Base-by-base conservation (phyloP, 176 grass and related monocot genomes). In the Puccinellia tenuiflora region DNA sequence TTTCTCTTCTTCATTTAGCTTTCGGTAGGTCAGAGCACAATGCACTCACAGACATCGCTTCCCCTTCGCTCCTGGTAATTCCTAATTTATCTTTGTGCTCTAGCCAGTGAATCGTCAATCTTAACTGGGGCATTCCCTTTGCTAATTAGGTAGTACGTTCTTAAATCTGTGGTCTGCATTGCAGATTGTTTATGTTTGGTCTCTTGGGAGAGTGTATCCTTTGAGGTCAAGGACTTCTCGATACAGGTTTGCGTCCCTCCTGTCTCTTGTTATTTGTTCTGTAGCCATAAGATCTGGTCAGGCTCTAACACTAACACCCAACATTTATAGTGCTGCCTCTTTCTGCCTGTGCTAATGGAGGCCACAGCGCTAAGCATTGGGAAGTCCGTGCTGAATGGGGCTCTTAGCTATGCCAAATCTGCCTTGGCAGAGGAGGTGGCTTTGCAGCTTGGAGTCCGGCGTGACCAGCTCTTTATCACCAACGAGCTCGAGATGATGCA, bases 401-500 rank as follows among this genome's bases (percentile, higher is more conserved):
- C 46, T 0, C 3, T 86, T 22, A 0, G 12, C 14, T 53, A 52
- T 0, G 15, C 63, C 65, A 18, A 13, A 80, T 69, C 62, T 2
- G 22, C 62, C 48, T 3, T 86, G 2, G 40, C 46, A 0, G 25
- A 86, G 29, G 64, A 86, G 62, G 78, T 86, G 33, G 76, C 75
- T 59, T 16, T 86, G 47, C 48, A 79, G 16, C 64, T 86, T 0
- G 76, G 76, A 22, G 84, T 86, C 6, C 61, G 55, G 35, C 12
- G 78, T 57, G 76, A 86, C 3, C 17, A 78, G 9, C 5, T 39
- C 16, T 86, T 86, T 25, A 80, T 86, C 64, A 61, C 61, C 24
- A 75, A 86, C n/a, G 84, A 86, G 60, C 75, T 86, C 0, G 63
- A 86, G 34, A 86, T 80, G 62, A 86, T 86, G 84, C 76, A 60